phyloP scores from a whole-genome alignment of 108 stramenopile genomes.

The Cyclostephanos invisitatus region DNA sequence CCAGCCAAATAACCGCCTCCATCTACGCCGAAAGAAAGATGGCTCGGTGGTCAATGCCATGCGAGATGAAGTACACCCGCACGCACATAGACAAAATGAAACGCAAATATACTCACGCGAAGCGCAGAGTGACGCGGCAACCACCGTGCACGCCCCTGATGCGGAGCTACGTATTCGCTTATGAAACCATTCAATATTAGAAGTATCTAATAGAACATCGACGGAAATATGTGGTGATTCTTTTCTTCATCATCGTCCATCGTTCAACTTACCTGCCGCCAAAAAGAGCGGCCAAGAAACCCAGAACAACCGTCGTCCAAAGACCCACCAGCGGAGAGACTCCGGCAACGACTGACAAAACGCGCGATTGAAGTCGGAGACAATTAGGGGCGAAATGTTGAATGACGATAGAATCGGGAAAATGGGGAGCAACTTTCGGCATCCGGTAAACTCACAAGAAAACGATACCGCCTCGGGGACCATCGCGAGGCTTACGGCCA shows the following conservation, averaged over 20 bases:
- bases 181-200: too few relatives aligned
- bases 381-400: too few relatives aligned
- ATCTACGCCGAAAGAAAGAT: slow-evolving; percentile 15
- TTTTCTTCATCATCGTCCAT: neutral
- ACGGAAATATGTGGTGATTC: neutral
- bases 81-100: too few relatives aligned
- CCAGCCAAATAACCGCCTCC: slow-evolving; percentile 78
- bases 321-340: slow-evolving; percentile 80
- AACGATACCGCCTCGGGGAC: slow-evolving; percentile 81
- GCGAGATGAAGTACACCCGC: too few relatives aligned
- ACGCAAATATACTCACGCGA: neutral
- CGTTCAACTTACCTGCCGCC: slow-evolving; percentile 48
- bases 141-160: slow-evolving; percentile 83
- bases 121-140: slow-evolving; percentile 76
- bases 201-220: neutral
- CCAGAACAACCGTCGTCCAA: slow-evolving; percentile 85
- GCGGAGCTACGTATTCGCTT: slow-evolving; percentile 73
- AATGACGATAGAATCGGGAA: neutral
- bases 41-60: too few relatives aligned
- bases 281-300: slow-evolving; percentile 79
- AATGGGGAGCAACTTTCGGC: neutral
- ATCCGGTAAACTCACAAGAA: slow-evolving; percentile 34
- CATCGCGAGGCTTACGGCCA: slow-evolving; percentile 75
- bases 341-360: slow-evolving; percentile 52
- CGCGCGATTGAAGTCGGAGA: too few relatives aligned